Evolutionary conservation across 202 grass and related monocot species (phyloP), one percentile per base, ranked within the genome.

Genomic region (Setaria viridis): DNA sequence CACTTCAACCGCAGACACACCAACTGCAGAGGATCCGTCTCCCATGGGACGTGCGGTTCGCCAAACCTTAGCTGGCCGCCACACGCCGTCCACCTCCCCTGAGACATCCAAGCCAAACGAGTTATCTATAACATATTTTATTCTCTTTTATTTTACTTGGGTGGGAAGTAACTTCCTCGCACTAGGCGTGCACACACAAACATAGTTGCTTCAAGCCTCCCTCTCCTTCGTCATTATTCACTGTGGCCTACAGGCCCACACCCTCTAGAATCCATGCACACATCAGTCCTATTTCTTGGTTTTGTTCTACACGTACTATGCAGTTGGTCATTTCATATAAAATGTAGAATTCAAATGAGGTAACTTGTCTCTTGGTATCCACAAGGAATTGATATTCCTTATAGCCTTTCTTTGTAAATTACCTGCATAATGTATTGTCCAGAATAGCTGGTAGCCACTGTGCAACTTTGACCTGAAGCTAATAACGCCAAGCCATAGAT

Each of bases 381-480:
- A 47, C 9, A 35, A 35, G 62, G 34, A 46, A 67, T 37, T 81
- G 20, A 47, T 11, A 72, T 56, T 6, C 0, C 6, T 13, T 16
- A 0, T 30, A 70, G 6, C 3, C 4, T 33, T 50, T 14, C 5
- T 30, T 66, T 83, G 12, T 37, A 70, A 20, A 8, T 57, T 90
- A 97, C 95, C 90, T 93, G 90, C 95, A 97, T 94, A 57, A 97
- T 89, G 64, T 84, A 88, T 88, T 97, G 95, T 12, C 95, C 95
- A 1, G 90, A 80, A 49, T 94, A 97, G 53, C 86, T 94, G 9
- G 92, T 86, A 34, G 87, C 83, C 34, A 94, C 70, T 8, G 88
- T 69, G 41, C 88, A 93, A 73, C 92, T 93, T 85, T 97, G 92
- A 67, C 95, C 95, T 57, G 95, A 92, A 62, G 92, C 88, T 84